These are phyloP conservation scores for Pyricularia grisea DNA, from an alignment of 2,329 filamentous ascomycete species.

Conservation along the genomic window DNA sequence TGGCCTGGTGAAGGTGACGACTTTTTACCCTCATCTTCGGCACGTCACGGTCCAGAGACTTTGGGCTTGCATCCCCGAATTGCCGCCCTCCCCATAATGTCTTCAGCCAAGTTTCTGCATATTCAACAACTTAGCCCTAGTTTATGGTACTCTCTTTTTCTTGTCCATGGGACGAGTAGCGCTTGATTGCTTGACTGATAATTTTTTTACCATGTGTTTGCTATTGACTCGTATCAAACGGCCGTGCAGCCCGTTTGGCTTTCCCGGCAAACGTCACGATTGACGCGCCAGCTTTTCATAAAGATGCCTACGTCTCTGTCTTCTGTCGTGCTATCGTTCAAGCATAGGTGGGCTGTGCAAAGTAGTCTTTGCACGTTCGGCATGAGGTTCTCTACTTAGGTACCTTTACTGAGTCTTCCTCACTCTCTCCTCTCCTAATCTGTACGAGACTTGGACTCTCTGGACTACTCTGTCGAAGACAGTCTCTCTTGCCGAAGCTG, in stretches of 20 bases:
- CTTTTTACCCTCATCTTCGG: not conserved
- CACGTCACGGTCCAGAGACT: not conserved
- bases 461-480: not conserved
- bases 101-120: not conserved
- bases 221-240: not conserved
- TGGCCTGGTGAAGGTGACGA: not conserved
- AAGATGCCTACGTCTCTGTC: not conserved
- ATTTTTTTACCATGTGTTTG: not conserved
- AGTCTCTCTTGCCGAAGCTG: not conserved
- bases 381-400: not conserved
- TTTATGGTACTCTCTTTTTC: not conserved
- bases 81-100: not conserved
- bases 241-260: not conserved
- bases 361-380: not conserved
- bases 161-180: not conserved
- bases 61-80: not conserved
- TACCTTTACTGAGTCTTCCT: not conserved
- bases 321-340: not conserved
- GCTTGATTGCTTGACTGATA: not conserved
- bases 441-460: not conserved
- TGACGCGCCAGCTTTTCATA: not conserved
- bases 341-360: not conserved
- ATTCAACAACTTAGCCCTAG: not conserved
- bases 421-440: not conserved
- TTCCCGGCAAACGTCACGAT: not conserved